A percentile compares a stretch with the other conserved stretches of the same genome.
These are phyloP conservation scores for Ganoderma sp. DNA, from an alignment of 1,284 basidiomycete species.

Conservation along the genomic window DNA sequence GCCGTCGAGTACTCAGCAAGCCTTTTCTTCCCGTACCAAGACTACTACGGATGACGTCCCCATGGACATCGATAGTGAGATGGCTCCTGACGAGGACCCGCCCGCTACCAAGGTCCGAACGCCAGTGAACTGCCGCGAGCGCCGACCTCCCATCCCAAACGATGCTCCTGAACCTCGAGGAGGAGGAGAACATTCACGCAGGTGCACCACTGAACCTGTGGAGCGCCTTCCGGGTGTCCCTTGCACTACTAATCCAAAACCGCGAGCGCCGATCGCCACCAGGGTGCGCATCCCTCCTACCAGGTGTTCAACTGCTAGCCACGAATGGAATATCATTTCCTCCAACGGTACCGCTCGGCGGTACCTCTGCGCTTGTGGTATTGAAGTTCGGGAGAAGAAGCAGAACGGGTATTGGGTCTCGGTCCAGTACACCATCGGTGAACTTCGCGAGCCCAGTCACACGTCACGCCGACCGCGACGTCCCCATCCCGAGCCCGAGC, in stretches of 20 bases:
- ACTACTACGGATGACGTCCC: neutral
- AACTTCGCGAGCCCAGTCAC: conserved; percentile 2
- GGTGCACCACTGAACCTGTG: neutral
- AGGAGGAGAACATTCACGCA: neutral
- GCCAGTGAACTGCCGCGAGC: neutral
- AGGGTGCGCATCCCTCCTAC: neutral
- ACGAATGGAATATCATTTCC: conserved; percentile 19
- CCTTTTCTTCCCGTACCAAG: neutral
- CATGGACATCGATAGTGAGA: conserved; percentile 13
- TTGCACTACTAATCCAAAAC: conserved; percentile 22
- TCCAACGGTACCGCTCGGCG: conserved; percentile 19
- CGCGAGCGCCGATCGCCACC: conserved; percentile 21
- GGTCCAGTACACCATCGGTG: conserved; percentile 3
- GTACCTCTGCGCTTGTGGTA: conserved; percentile 26
- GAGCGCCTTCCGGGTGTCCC: conserved; percentile 14
- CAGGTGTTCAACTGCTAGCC: conserved; percentile 1
- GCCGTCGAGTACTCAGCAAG: neutral
- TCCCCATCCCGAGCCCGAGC: too few relatives aligned
- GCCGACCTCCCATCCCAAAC: neutral
- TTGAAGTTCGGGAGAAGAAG: conserved; percentile 30
- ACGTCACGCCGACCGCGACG: neutral
- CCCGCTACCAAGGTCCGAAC: neutral
- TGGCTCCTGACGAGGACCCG: neutral
- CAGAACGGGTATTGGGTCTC: conserved; percentile 23
- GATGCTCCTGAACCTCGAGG: neutral